phyloP scores from a whole-genome alignment of 192 early-diverging fungal species.

The Podila verticillata region DNA sequence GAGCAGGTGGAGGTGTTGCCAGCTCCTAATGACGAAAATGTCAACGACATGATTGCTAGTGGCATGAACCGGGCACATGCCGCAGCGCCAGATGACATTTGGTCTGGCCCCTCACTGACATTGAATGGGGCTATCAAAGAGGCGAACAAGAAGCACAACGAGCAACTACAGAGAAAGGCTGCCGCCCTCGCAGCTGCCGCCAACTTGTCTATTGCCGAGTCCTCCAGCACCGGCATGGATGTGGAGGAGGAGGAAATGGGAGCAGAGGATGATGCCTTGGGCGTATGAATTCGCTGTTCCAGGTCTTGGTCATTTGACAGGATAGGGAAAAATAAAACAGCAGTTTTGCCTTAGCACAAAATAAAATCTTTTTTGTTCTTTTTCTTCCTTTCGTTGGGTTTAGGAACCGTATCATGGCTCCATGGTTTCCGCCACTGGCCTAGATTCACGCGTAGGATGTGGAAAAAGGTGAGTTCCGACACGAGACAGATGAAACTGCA shows the following conservation, averaged over 20 bases:
- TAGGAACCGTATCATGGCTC: too few species aligned
- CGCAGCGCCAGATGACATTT: neutral
- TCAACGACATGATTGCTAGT: neutral
- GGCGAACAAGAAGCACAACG: neutral
- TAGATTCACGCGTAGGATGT: neutral
- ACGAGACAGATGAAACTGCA: neutral
- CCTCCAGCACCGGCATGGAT: too few species aligned
- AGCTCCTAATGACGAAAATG: neutral
- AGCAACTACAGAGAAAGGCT: neutral
- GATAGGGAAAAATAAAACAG: too few species aligned
- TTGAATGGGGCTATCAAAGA: neutral
- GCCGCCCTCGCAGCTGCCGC: neutral
- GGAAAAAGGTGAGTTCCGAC: neutral
- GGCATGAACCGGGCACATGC: neutral
- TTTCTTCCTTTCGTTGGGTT: too few species aligned
- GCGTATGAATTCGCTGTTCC: too few species aligned
- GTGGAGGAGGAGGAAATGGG: too few species aligned
- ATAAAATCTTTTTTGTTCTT: too few species aligned
- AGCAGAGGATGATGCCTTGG: too few species aligned
- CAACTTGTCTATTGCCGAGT: neutral
- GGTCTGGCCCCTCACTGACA: neutral
- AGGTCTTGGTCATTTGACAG: too few species aligned
- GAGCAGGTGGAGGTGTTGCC: slow-evolving; percentile 23
- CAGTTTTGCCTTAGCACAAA: too few species aligned
- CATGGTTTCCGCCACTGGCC: too few species aligned